Percentiles rank a stretch among this genome's conserved stretches.
phyloP scores from a whole-genome alignment of 2,329 filamentous ascomycete species.

The Botryosphaeria agaves region DNA sequence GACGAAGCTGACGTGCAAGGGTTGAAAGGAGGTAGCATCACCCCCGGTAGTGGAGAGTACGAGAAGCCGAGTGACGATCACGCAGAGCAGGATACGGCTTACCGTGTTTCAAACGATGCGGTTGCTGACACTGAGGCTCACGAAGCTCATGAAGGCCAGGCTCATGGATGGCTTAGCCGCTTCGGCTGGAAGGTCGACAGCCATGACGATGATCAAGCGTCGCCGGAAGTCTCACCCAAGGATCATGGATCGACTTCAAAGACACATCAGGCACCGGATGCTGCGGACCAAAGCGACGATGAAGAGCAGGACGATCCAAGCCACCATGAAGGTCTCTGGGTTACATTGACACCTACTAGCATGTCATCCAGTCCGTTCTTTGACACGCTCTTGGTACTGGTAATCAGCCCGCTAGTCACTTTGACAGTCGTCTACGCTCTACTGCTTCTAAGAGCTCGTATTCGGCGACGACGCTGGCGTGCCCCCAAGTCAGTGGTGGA shows the following conservation, averaged over 20 bases:
- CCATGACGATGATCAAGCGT: neutral
- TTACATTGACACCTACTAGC: slow-evolving; percentile 84
- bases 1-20: too few relatives aligned
- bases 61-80: slow-evolving; percentile 18
- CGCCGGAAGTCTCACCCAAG: slow-evolving; percentile 4
- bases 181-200: neutral
- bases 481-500: slow-evolving; percentile 97
- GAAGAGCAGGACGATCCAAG: slow-evolving; percentile 12
- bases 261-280: too few relatives aligned
- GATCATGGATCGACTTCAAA: too few relatives aligned
- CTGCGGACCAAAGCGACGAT: slow-evolving; percentile 8
- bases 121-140: neutral
- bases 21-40: slow-evolving; percentile 48
- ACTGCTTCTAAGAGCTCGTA: slow-evolving; percentile 71
- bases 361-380: slow-evolving; percentile 84
- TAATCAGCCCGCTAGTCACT: slow-evolving; percentile 83
- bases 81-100: too few relatives aligned
- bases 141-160: neutral
- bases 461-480: slow-evolving; percentile 78
- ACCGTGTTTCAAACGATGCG: too few relatives aligned
- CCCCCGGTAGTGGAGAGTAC: slow-evolving; percentile 59
- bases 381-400: slow-evolving; percentile 89
- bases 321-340: slow-evolving; percentile 69
- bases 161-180: too few relatives aligned
- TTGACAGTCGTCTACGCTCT: slow-evolving; percentile 85